phyloP scores from a whole-genome alignment of 2,329 filamentous ascomycete species.

The Botryotinia narcissicola region DNA sequence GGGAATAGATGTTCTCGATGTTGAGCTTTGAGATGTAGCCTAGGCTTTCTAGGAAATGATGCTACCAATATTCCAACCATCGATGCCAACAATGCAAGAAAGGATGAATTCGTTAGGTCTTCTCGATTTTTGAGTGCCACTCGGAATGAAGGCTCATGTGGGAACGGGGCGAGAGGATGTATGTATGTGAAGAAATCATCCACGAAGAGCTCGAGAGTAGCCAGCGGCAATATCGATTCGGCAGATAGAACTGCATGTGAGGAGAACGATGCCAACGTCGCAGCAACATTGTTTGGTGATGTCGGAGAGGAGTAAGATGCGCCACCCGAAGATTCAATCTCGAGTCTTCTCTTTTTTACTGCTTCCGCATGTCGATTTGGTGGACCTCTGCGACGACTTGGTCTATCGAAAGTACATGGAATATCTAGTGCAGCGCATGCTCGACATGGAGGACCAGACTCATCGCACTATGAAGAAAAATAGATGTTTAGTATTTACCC shows the following conservation, averaged over 20 bases:
- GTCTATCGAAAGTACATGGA: slow-evolving; percentile 64
- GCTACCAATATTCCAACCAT: slow-evolving; percentile 74
- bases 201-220: slow-evolving; percentile 65
- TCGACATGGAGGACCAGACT: slow-evolving; percentile 62
- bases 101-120: slow-evolving; percentile 63
- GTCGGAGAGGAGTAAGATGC: slow-evolving; percentile 33
- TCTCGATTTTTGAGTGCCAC: slow-evolving; percentile 65
- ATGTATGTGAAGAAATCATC: slow-evolving; percentile 85
- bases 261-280: slow-evolving; percentile 37
- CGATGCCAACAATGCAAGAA: slow-evolving; percentile 68
- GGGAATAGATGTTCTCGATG: slow-evolving; percentile 64
- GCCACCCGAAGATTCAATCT: slow-evolving; percentile 37
- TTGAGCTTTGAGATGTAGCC: slow-evolving; percentile 66
- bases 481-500: slow-evolving; percentile 23
- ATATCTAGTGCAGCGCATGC: slow-evolving; percentile 64
- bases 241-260: slow-evolving; percentile 50
- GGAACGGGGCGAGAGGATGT: slow-evolving; percentile 73
- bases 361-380: slow-evolving; percentile 66
- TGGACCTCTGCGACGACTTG: slow-evolving; percentile 61
- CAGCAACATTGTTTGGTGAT: slow-evolving; percentile 37
- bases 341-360: slow-evolving; percentile 58
- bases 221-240: slow-evolving; percentile 69
- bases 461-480: slow-evolving; percentile 53
- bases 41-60: slow-evolving; percentile 70
- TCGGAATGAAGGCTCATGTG: slow-evolving; percentile 75